Conservation (phyloP, 2,329 filamentous ascomycete species). For the Alternaria sp. region DNA sequence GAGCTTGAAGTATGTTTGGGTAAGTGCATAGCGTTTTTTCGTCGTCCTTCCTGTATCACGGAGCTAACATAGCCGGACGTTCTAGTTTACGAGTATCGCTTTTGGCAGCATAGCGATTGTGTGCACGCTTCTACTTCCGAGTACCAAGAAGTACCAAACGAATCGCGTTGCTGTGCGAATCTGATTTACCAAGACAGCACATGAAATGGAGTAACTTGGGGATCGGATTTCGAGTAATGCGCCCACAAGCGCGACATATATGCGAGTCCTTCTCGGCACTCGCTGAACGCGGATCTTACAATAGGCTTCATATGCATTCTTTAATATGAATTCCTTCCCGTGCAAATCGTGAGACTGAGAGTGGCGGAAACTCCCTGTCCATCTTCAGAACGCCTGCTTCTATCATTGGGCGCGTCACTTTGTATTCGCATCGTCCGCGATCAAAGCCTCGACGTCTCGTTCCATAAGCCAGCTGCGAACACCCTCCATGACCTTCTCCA, state of each 20-base stretch:
- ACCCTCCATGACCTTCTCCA: conserved; percentile 80
- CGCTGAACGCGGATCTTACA: neutral
- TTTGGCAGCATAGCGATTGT: conserved; percentile 42
- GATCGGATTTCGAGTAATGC: neutral
- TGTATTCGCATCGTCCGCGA: conserved; percentile 52
- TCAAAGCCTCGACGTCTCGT: conserved; percentile 75
- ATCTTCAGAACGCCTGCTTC: neutral
- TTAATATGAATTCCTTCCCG: neutral
- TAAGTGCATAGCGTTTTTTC: neutral
- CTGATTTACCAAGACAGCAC: neutral
- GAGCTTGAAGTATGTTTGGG: conserved; percentile 45
- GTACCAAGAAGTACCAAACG: conserved; percentile 45
- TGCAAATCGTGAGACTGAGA: neutral
- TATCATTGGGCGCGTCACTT: conserved; percentile 19
- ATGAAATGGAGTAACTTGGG: neutral
- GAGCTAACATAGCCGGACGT: neutral
- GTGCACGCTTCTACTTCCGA: conserved; percentile 41
- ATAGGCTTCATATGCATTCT: neutral
- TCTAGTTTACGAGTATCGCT: conserved; percentile 36
- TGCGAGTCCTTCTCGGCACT: neutral
- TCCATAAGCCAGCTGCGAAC: conserved; percentile 78
- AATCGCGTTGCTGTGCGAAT: conserved; percentile 40
- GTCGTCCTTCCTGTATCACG: neutral
- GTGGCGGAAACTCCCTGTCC: neutral
- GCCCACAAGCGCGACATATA: neutral